Base-by-base conservation (phyloP, 169 alveolate genomes). In the Babesia ovis region DNA sequence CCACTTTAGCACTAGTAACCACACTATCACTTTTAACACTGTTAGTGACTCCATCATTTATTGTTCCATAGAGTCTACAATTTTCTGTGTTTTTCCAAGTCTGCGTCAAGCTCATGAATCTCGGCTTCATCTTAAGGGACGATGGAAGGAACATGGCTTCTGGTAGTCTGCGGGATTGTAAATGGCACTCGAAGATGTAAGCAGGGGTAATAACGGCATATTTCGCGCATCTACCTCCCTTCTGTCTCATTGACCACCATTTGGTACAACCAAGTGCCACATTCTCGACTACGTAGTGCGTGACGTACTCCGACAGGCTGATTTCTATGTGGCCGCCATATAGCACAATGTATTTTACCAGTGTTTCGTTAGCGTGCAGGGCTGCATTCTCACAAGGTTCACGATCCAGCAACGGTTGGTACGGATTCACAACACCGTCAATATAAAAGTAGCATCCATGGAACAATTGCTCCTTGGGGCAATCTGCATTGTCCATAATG, bases 201-300 rank as follows among this genome's bases (percentile, higher is more conserved):
- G 68, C 58, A n/a, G 83, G 72, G 9, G 72, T 58, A 4, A 71
- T 61, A 9, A 71, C 58, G n/a, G 31, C 35, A 53, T 71, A 71
- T 22, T 39, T n/a, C 18, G 50, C 41, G 42, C 64, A 62, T 45
- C 9, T n/a, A 20, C 83, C 83, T 16, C 69, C 69, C 16, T 51
- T 25, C 59, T 50, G 57, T 34, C 72, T 42, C 64, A 53, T 58
- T 11, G 20, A 20, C 83, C 83, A 71, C 83, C 83, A 71, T 27
- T 53, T 35, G 37, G 25, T 42, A 43, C 83, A 57, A 2, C 62
- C 71, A 25, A 60, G 54, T 11, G 70, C 73, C 61, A 64, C 74
- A 16, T 59, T 35, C 56, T 71, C 83, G 37, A 50, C 83, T 3
- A 71, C 54, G 62, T 57, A 71, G 53, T 71, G 83, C 43, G 83